Evolutionary conservation across 495 filamentous ascomycete genomes (phyloP).

Genomic region (Penicillium goetzii): DNA sequence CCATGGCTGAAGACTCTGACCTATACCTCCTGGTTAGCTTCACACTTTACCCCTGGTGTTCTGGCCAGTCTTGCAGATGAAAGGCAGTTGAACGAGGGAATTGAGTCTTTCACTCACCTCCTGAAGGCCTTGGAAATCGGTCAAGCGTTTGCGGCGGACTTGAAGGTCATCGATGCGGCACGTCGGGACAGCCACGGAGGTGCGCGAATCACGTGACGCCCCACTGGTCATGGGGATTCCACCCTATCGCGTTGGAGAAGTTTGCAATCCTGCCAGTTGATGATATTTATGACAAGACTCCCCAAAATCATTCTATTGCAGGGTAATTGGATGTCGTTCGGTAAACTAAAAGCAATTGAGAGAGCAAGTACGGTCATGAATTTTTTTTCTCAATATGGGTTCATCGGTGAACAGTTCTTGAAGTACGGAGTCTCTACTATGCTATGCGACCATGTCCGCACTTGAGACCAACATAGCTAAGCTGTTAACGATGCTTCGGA

Average conservation of each 20-base stretch:
- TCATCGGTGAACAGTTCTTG: not conserved
- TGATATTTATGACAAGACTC: not conserved
- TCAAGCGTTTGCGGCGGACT: conserved; percentile 22
- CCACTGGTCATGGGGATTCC: not conserved
- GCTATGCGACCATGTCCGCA: not conserved
- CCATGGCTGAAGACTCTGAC: conserved; percentile 44
- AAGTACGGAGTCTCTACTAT: too few species aligned
- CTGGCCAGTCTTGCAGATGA: not conserved
- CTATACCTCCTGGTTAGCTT: conserved; percentile 22
- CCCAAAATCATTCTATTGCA: too few species aligned
- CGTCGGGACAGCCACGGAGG: conserved; percentile 26
- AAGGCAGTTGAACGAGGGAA: not conserved
- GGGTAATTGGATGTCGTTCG: too few species aligned
- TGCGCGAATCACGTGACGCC: conserved; percentile 9
- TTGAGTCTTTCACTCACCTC: conserved; percentile 20
- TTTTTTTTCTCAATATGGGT: not conserved
- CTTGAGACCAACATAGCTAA: too few species aligned
- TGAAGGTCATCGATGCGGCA: conserved; percentile 20
- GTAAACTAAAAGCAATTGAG: too few species aligned
- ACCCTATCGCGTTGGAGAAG: not conserved
- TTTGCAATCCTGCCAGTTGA: not conserved
- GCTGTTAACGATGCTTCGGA: not conserved
- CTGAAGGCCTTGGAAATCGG: conserved; percentile 17
- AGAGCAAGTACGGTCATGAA: not conserved
- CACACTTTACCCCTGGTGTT: not conserved